Evolutionary conservation across 139 green algal species (phyloP).

Genomic region (Haematococcus lacustris): DNA sequence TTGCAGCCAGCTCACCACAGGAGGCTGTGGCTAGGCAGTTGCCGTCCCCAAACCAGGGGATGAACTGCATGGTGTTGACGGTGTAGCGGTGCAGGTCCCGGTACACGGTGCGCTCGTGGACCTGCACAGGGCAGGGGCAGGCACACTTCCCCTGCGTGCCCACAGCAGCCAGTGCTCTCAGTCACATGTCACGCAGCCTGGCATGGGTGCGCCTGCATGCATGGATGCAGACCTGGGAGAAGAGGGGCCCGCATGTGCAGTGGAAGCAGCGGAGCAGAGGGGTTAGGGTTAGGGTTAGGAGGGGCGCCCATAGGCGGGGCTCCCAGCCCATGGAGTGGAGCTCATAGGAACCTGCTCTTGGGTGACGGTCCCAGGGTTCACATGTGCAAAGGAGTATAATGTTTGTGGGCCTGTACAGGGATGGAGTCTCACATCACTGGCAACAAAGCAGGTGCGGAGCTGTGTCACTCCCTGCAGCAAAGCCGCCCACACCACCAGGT

Average conservation of each 20-base stretch:
- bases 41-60: conserved; percentile 15
- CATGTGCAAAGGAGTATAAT: background rate
- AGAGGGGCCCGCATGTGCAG: no score
- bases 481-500: no score
- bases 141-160: background rate
- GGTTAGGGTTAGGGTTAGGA: background rate
- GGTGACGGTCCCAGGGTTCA: background rate
- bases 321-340: background rate
- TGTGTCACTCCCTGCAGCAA: no score
- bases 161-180: background rate
- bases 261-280: background rate
- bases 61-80: conserved; percentile 53
- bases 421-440: no score
- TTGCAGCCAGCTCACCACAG: background rate
- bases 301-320: background rate
- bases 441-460: no score
- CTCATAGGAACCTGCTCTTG: background rate
- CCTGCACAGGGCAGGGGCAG: conserved; percentile 22
- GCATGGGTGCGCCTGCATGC: background rate
- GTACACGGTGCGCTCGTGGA: conserved; percentile 70
- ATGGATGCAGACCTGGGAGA: background rate
- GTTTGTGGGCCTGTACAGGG: background rate
- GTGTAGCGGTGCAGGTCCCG: conserved; percentile 50
- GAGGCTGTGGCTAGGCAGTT: background rate
- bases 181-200: background rate